Conservation (phyloP, 495 filamentous ascomycete species). For the Elasticomyces elasticus region DNA sequence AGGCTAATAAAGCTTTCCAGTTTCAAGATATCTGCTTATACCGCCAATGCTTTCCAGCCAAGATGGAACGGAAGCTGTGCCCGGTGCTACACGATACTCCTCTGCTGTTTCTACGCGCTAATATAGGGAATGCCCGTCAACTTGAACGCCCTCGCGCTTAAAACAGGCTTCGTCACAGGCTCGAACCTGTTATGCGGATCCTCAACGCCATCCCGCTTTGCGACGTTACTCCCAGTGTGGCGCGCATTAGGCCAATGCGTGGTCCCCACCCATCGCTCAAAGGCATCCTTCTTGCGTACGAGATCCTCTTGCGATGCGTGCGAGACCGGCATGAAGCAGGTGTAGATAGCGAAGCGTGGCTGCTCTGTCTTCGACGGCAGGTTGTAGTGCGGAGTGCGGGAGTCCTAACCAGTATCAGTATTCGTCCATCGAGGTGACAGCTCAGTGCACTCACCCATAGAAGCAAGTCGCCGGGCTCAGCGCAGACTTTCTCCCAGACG, state of each 20-base stretch:
- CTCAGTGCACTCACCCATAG: too few relatives aligned
- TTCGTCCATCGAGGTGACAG: too few relatives aligned
- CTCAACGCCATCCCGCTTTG: conserved; percentile 22
- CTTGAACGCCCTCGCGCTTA: conserved; percentile 29
- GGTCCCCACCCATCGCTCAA: conserved; percentile 31
- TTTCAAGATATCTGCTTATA: too few relatives aligned
- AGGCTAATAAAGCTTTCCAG: too few relatives aligned
- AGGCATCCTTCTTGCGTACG: conserved; percentile 31
- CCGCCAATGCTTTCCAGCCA: too few relatives aligned
- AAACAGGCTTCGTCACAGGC: conserved; percentile 30
- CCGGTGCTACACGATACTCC: too few relatives aligned
- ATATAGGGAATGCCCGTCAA: conserved; percentile 27
- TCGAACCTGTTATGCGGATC: conserved; percentile 32
- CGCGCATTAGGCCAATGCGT: conserved; percentile 38
- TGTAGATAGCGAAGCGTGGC: conserved; percentile 35
- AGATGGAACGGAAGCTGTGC: too few relatives aligned
- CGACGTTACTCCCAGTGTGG: conserved; percentile 22
- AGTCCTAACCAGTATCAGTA: too few relatives aligned
- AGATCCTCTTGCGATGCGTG: conserved; percentile 30
- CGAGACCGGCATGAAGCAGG: conserved; percentile 35
- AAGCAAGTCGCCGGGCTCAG: conserved; percentile 37
- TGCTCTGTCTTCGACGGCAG: conserved; percentile 30
- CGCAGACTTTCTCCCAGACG: conserved; percentile 31
- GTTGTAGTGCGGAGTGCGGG: conserved; percentile 35
- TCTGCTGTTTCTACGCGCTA: not conserved